Evolutionary conservation across 2,329 filamentous ascomycete genomes (phyloP), one percentile per base, ranked within the genome.

Genomic region (Aureobasidium melanogenum): DNA sequence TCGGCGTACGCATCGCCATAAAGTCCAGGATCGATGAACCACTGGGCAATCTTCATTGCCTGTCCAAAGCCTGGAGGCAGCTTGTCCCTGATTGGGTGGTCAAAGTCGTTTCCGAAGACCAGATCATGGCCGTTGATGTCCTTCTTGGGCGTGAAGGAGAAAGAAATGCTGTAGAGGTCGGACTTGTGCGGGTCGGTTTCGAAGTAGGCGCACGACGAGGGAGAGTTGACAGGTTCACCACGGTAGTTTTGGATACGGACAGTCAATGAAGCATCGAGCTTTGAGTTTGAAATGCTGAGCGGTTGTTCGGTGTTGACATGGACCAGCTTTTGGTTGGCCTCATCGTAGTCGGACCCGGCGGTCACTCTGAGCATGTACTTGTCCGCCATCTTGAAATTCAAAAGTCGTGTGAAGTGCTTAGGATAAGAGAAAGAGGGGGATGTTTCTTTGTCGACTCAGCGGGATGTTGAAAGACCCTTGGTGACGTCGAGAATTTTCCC

Each of bases 21-120:
- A 0, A 99, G 77, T 0, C 91, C 90, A 0, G 93, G 93, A 70
- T 99, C 93, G 52, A 97, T 88, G 77, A 86, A 89, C 88, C 89
- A 95, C 67, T 89, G 89, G 30, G 96, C 89, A 46, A 96, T 87
- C 57, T 85, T 86, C 74, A 97, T 85, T 0, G 91, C 92, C 10
- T 89, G 87, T 70, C 84, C 85, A 74, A 96, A 96, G 0, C 93
- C 91, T 0, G 90, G 89, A 0, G 94, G 93, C 1, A 99, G 79
- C 17, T 86, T 84, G 71, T 96, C 88, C 32, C 91, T 84, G 67
- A 99, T 94, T 0, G 94, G 90, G 55, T 88, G 84, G 70, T 96
- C 92, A 71, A 97, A 97, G 78, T 97, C 91, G 73, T 97, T 97
- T 44, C 93, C 94, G 68, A 96, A 96, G 59, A 97, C 85, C 2